Evolutionary conservation across 78 protist species (phyloP).

Genomic region (Capsaspora owczarzaki): DNA sequence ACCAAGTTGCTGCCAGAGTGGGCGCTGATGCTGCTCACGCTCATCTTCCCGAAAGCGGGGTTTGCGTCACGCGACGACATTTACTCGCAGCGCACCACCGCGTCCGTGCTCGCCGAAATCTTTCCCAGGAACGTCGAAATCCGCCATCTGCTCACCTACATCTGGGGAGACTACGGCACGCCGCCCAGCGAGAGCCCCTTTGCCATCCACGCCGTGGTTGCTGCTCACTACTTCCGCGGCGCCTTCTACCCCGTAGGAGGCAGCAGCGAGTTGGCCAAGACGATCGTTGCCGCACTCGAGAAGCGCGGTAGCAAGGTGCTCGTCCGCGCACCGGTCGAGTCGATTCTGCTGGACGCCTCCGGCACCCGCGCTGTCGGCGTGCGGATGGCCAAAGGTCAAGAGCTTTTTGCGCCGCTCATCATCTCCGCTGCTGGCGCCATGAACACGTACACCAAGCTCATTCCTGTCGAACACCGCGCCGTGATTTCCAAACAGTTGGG

Average conservation of each 20-base stretch:
- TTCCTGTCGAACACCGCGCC: not conserved
- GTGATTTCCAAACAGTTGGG: not conserved
- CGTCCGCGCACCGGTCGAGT: conserved; percentile 5
- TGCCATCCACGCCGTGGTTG: conserved; percentile 7
- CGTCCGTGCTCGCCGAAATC: too few species aligned
- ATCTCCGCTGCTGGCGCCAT: conserved; percentile 16
- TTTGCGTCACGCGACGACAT: too few species aligned
- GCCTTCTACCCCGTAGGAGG: conserved; percentile 37
- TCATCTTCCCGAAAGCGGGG: too few species aligned
- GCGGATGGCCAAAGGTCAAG: conserved; percentile 1
- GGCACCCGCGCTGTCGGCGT: conserved; percentile 12
- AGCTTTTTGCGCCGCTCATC: not conserved
- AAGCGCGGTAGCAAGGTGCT: conserved; percentile 20
- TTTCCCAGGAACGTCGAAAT: too few species aligned
- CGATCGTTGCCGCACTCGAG: conserved; percentile 11
- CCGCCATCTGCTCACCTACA: not conserved
- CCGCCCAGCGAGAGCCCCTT: conserved; percentile 6
- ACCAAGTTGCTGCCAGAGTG: not conserved
- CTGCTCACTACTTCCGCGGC: conserved; percentile 5
- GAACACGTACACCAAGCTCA: conserved; percentile 26
- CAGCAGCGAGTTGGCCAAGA: not conserved
- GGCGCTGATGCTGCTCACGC: not conserved
- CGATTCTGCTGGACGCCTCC: conserved; percentile 6
- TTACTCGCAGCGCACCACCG: too few species aligned
- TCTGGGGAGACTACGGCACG: conserved; percentile 21